Base-by-base conservation (phyloP, 805 yeast genomes). In the Barnettozyma sucrosica region DNA sequence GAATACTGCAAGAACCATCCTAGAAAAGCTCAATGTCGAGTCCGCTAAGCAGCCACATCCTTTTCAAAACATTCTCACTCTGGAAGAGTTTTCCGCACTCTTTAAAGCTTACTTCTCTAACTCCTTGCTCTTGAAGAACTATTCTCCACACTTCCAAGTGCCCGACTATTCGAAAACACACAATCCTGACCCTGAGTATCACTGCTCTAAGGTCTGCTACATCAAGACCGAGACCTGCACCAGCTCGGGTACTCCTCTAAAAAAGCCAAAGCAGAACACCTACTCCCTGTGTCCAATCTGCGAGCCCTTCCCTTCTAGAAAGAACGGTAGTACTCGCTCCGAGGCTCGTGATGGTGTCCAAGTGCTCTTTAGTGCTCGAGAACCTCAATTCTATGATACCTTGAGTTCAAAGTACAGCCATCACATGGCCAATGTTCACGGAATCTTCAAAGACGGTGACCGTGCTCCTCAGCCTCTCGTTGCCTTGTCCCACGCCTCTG, bases 351-450 rank as follows among this genome's bases (percentile, higher is more conserved):
- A 46, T 21, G 49, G 43, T 11, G 19, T 14, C 21, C 34, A 19
- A 2, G 10, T 42, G 4, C 16, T 3, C 18, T 36, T 36, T 23
- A 42, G 28, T 7, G 33, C 25, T 16, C 20, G 18, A 4, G 49
- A 41, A 19, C 50, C 50, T 2, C 34, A 30, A 20, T 47, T 47
- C 25, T 47, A 32, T 32, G 50, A 47, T 21, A 47, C 50, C 13
- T 33, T 47, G 18, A 41, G 40, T 20, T 47, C 50, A 3, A 18
- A 38, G 7, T 47, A 25, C 42, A 42, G 40, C 32, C 50, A 47
- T 32, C 50, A 47, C 34, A 43, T 47, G 46, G 40, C 33, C 5
- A 25, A 43, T 3, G 26, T 19, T 14, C 50, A 47, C 37, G 47
- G 50, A 1, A 36, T 43, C 26, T 43, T 20, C 41, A 47, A 43